phyloP scores from a whole-genome alignment of 768 basidiomycete species.

The Stropharia rugosoannulata region DNA sequence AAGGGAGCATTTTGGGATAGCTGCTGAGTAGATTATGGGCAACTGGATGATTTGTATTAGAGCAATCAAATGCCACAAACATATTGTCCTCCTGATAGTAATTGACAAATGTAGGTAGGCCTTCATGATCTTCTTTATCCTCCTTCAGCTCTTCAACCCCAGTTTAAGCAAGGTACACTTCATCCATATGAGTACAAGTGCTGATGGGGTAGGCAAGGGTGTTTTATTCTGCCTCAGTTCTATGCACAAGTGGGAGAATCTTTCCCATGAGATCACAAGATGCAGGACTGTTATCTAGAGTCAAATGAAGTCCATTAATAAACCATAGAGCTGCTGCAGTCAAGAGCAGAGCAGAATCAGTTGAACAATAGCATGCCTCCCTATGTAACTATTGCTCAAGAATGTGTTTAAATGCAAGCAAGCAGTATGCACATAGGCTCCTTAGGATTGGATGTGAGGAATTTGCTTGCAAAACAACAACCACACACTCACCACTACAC shows the following conservation, averaged over 20 bases:
- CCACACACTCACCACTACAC: too few relatives aligned
- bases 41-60: background rate
- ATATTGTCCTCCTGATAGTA: background rate
- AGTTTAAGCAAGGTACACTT: background rate
- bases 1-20: background rate
- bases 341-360: constrained; percentile 10
- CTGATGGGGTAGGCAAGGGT: constrained; percentile 10
- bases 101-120: background rate
- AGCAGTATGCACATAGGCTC: background rate
- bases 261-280: constrained; percentile 15
- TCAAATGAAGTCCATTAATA: constrained; percentile 20
- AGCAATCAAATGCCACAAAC: background rate
- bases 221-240: constrained; percentile 2
- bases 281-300: constrained; percentile 16
- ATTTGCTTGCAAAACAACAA: too few relatives aligned
- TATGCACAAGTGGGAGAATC: constrained; percentile 15
- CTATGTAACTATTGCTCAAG: background rate
- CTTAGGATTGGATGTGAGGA: too few relatives aligned
- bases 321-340: constrained; percentile 17
- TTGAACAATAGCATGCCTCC: background rate
- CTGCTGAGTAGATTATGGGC: background rate
- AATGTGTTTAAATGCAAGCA: background rate
- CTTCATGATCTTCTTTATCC: background rate
- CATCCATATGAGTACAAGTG: background rate
- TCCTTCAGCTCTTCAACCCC: background rate